Evolutionary conservation across 2,329 filamentous ascomycete genomes (phyloP).

Genomic region (Hawksworthiomyces lignivorus): DNA sequence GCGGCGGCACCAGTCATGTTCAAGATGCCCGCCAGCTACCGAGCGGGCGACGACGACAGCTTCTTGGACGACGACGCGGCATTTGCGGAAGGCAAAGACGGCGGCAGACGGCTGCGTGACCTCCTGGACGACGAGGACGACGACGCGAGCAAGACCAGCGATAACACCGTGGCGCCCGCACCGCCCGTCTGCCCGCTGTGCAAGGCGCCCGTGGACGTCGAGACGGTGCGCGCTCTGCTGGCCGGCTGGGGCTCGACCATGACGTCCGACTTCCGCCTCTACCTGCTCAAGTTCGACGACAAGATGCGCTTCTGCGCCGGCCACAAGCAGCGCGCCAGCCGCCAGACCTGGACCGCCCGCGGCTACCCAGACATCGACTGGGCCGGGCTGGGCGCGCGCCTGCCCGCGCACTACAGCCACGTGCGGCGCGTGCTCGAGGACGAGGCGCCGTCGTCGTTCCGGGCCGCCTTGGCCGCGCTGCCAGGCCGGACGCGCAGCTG

Average conservation of each 20-base stretch:
- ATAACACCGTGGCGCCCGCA: constrained; percentile 5
- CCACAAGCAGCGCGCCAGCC: constrained; percentile 51
- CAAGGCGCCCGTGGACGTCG: constrained; percentile 46
- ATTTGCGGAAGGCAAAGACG: background rate
- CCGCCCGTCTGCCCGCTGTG: constrained; percentile 56
- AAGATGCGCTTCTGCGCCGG: constrained; percentile 57
- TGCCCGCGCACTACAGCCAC: constrained; percentile 45
- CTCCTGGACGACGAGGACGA: background rate
- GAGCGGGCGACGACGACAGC: background rate
- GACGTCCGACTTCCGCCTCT: background rate
- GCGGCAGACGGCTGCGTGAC: background rate
- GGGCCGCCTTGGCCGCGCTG: constrained; percentile 43
- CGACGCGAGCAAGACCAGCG: constrained; percentile 1
- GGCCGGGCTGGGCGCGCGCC: constrained; percentile 50
- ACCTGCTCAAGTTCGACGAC: constrained; percentile 43
- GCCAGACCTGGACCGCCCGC: constrained; percentile 36
- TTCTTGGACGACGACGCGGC: background rate
- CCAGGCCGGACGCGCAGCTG: constrained; percentile 25
- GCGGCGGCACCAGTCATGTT: constrained; percentile 1
- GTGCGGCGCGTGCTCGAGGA: constrained; percentile 55
- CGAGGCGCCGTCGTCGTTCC: constrained; percentile 49
- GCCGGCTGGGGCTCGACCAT: background rate
- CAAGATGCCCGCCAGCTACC: constrained; percentile 1
- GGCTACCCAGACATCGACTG: constrained; percentile 69
- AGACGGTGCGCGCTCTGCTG: constrained; percentile 35